Percentiles rank a stretch among this genome's conserved stretches.
These are phyloP conservation scores for Colletotrichum ledebouriae DNA, from an alignment of 2,329 filamentous ascomycete genomes.

Conservation along the genomic window DNA sequence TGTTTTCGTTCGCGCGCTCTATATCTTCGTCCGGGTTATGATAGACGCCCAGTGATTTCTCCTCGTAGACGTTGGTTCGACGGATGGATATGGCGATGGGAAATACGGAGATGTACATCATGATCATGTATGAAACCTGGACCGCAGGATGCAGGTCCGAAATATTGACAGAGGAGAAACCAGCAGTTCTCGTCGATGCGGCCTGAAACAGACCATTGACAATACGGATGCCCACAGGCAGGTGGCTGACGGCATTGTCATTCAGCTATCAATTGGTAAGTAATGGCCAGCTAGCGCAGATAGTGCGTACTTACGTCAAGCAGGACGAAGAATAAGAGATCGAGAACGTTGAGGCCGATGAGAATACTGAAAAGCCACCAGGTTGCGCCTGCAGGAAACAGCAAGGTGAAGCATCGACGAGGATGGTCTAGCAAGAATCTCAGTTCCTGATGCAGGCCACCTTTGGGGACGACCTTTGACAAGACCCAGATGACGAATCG, in stretches of 20 bases:
- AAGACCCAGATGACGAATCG: conserved; percentile 90
- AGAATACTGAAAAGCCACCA: conserved; percentile 97
- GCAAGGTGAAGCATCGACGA: conserved; percentile 92
- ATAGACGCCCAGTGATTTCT: conserved; percentile 85
- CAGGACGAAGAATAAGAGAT: conserved; percentile 91
- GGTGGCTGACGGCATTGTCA: conserved; percentile 73
- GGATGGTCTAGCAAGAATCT: conserved; percentile 94
- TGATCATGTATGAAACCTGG: conserved; percentile 93
- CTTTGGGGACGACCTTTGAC: conserved; percentile 76
- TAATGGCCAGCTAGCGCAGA: conserved; percentile 20
- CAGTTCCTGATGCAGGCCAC: conserved; percentile 88
- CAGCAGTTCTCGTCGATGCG: conserved; percentile 88
- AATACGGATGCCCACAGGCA: conserved; percentile 81
- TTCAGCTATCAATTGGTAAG: conserved; percentile 69
- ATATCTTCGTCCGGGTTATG: conserved; percentile 61
- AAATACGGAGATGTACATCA: conserved; percentile 99
- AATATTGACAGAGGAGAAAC: conserved; percentile 86
- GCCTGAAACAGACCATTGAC: conserved; percentile 93
- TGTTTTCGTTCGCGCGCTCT: conserved; percentile 65
- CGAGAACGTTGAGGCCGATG: conserved; percentile 83
- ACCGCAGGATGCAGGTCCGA: conserved; percentile 87
- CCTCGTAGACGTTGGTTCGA: conserved; percentile 95
- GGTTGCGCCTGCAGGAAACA: conserved; percentile 90
- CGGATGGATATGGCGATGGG: conserved; percentile 96
- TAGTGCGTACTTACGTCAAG: conserved; percentile 76